A percentile compares a stretch with the other conserved stretches of the same genome.
Conservation (phyloP, 495 filamentous ascomycete species). For the Oidiodendron maius region DNA sequence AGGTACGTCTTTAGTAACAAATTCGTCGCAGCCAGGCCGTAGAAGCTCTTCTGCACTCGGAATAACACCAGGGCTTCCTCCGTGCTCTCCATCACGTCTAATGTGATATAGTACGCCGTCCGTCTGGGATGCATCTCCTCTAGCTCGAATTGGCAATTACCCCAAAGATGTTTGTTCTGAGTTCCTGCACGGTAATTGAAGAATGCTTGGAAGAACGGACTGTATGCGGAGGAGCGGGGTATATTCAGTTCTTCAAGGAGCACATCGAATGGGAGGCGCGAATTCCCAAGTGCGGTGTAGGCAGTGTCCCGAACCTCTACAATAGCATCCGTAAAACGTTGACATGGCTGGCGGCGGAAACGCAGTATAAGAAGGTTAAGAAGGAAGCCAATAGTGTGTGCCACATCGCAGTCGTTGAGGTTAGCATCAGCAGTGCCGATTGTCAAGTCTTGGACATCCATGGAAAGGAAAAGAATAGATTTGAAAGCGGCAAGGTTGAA, state of each 20-base stretch:
- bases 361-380: constrained; percentile 22
- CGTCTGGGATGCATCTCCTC: not conserved
- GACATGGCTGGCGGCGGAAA: too few species aligned
- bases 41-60: too few species aligned
- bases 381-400: constrained; percentile 17
- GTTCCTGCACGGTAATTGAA: constrained; percentile 30
- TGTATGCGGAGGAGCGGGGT: constrained; percentile 12
- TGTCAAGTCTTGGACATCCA: constrained; percentile 26
- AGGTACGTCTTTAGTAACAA: too few species aligned
- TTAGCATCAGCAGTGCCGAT: constrained; percentile 40
- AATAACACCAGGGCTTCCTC: too few species aligned
- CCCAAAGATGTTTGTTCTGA: constrained; percentile 37
- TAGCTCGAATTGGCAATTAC: constrained; percentile 18
- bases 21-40: too few species aligned
- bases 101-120: not conserved
- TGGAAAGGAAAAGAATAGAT: constrained; percentile 13
- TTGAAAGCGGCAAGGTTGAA: constrained; percentile 23
- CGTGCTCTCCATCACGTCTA: not conserved
- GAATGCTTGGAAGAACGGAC: constrained; percentile 31
- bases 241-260: constrained; percentile 28
- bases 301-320: too few species aligned
- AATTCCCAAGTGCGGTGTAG: constrained; percentile 13
- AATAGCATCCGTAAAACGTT: too few species aligned
- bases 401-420: constrained; percentile 4
- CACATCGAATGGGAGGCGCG: constrained; percentile 37